A percentile compares a stretch with the other conserved stretches of the same genome.
phyloP scores from a whole-genome alignment of 2,329 filamentous ascomycete species.

The Exophiala mesophila region DNA sequence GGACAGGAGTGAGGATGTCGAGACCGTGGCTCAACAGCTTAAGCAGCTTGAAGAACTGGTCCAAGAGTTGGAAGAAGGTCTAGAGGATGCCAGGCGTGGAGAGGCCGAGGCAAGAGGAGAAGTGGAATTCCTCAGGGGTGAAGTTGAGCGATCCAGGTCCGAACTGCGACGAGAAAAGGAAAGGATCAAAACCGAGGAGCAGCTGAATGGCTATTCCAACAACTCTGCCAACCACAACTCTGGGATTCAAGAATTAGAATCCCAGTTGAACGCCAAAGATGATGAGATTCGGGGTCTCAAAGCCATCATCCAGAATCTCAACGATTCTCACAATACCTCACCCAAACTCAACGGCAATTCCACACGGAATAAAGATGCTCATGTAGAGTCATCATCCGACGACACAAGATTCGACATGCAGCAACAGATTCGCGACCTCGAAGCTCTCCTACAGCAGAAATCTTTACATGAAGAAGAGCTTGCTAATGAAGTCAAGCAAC shows the following conservation, averaged over 20 bases:
- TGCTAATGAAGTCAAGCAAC: conserved; percentile 69
- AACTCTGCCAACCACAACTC: conserved; percentile 12
- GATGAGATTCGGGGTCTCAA: conserved; percentile 96
- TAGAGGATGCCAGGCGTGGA: conserved; percentile 88
- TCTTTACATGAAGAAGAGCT: conserved; percentile 73
- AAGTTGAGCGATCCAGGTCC: conserved; percentile 84
- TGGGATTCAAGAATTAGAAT: conserved; percentile 22
- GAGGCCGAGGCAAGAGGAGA: conserved; percentile 94
- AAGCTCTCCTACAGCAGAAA: conserved; percentile 68
- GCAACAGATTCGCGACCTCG: conserved; percentile 73
- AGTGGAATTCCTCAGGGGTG: conserved; percentile 89
- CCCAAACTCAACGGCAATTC: conserved; percentile 26
- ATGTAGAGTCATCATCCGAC: conserved; percentile 36
- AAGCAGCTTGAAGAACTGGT: conserved; percentile 95
- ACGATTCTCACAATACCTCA: conserved; percentile 57
- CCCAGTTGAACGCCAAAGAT: conserved; percentile 75
- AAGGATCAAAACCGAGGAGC: conserved; percentile 57
- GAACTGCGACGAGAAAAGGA: conserved; percentile 86
- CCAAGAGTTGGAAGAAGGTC: conserved; percentile 90
- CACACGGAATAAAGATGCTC: conserved; percentile 2
- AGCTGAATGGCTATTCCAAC: conserved; percentile 28
- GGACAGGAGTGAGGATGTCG: conserved; percentile 75
- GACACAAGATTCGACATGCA: conserved; percentile 65
- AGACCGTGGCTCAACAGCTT: conserved; percentile 81
- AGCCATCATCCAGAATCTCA: conserved; percentile 94